Conservation (phyloP, 2,329 filamentous ascomycete genomes). For the Byssoonygena ceratinophila region DNA sequence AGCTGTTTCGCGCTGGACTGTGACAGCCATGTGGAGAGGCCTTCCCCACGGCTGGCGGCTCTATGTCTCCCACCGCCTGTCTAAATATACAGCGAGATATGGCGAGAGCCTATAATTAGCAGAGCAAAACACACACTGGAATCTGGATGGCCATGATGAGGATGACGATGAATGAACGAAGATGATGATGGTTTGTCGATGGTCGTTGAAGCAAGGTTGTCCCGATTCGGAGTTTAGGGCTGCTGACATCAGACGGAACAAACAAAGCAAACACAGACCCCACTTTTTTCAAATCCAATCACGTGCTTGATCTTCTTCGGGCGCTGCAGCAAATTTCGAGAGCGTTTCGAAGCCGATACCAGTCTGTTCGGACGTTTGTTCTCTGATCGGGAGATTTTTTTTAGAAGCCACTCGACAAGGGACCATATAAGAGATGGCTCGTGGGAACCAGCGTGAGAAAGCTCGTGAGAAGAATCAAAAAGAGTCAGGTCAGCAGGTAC, state of each 20-base stretch:
- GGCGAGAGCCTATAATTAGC: not conserved
- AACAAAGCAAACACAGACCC: not conserved
- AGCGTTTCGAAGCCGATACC: no score
- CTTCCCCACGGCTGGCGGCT: not conserved
- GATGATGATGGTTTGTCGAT: not conserved
- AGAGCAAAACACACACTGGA: not conserved
- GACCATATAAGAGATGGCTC: conserved; percentile 79
- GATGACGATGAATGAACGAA: not conserved
- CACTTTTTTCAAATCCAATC: no score
- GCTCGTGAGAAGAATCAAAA: conserved; percentile 80
- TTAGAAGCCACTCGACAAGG: no score
- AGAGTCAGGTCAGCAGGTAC: conserved; percentile 43
- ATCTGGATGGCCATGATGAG: not conserved
- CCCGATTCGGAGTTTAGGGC: not conserved
- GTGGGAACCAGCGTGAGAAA: conserved; percentile 93
- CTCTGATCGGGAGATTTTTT: no score
- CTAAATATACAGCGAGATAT: conserved; percentile 1
- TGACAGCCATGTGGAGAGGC: conserved; percentile 1
- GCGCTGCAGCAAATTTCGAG: no score
- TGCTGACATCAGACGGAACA: not conserved
- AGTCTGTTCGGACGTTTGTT: no score
- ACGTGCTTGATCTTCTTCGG: no score
- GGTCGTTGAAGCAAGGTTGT: not conserved
- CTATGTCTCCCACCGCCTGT: not conserved
- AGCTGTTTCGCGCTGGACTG: conserved; percentile 5